Base-by-base conservation (phyloP, 106 monocot species). In the Alisma plantagoaquatica region DNA sequence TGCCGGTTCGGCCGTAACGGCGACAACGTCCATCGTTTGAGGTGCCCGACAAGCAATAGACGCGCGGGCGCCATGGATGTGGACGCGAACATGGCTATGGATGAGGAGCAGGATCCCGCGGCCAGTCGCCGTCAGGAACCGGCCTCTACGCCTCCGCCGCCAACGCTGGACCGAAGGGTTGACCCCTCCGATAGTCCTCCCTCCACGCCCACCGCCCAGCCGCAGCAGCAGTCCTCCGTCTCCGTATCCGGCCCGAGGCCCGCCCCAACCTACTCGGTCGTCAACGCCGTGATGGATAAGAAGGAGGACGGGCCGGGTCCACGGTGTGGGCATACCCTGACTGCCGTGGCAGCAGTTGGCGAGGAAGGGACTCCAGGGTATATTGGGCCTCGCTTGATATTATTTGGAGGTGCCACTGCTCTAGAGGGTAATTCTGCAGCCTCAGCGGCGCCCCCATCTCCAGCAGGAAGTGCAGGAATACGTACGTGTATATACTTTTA, bases 321-420 rank as follows among this genome's bases (percentile, higher is more conserved):
- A 38, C 63, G 91, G 46, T 91, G 91, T 62, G 91, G 91, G 23
- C 91, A 91, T 66, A 91, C 91, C 41, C 69, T 91, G 59, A 91
- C 91, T 14, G 71, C 84, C 12, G 77, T 91, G 91, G n/a, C n/a
- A n/a, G n/a, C n/a, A n/a, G n/a, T n/a, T n/a, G n/a, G n/a, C n/a
- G n/a, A n/a, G n/a, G n/a, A 84, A 47, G 91, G 91, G 4, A 60
- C 57, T 31, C 59, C 72, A 2, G 75, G 77, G 33, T 81, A 91
- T 43, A 46, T 84, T 31, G 91, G 91, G 8, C 81, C 91, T 3
- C 59, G 77, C 19, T 70, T 91, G 16, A 78, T 91, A 54, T 71
- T 91, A 16, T 91, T 91, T 26, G 91, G 91, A 0, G 91, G 91
- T 4, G 91, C 91, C 42, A 91, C 91, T 4, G 91, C 91, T 0